A percentile compares a stretch with the other conserved stretches of the same genome.
Evolutionary conservation across 371 early-diverging fungal species (phyloP).

Genomic region (Rhizopus delemar): DNA sequence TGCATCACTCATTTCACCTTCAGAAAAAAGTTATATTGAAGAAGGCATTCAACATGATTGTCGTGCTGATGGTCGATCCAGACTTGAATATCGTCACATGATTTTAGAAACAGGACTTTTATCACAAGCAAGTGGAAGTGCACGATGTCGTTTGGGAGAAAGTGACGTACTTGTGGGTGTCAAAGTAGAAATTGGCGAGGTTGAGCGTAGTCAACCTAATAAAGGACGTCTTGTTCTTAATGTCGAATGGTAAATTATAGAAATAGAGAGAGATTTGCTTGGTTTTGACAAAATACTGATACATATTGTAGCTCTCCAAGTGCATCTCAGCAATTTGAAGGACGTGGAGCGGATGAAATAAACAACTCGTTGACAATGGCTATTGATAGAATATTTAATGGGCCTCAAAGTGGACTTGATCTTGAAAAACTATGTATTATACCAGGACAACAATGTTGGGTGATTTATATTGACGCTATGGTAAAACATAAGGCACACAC

Average conservation of each 20-base stretch:
- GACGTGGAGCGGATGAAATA: conserved; percentile 80
- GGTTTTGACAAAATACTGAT: conserved; percentile 1
- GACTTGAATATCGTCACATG: conserved; percentile 77
- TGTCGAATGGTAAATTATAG: conserved; percentile 74
- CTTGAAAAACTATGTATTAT: conserved; percentile 85
- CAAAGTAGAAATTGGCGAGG: conserved; percentile 84
- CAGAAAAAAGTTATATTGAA: conserved; percentile 82
- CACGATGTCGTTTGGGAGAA: conserved; percentile 75
- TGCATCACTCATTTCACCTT: conserved; percentile 65
- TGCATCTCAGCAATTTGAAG: conserved; percentile 80
- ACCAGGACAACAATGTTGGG: conserved; percentile 88
- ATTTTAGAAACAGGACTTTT: conserved; percentile 79
- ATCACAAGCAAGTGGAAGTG: conserved; percentile 87
- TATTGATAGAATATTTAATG: conserved; percentile 76
- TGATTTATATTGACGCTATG: conserved; percentile 88
- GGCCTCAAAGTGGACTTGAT: conserved; percentile 83
- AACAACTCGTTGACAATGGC: conserved; percentile 81
- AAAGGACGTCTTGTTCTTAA: conserved; percentile 77
- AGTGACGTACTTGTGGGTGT: conserved; percentile 92
- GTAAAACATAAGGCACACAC: conserved; percentile 32
- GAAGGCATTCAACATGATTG: conserved; percentile 80
- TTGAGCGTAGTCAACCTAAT: conserved; percentile 59
- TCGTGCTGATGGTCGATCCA: conserved; percentile 85
- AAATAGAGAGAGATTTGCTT: neutral
- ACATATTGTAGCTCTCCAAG: conserved; percentile 64